These are phyloP conservation scores for Pseudovirgaria hyperparasitica DNA, from an alignment of 2,329 filamentous ascomycete genomes.

Conservation along the genomic window DNA sequence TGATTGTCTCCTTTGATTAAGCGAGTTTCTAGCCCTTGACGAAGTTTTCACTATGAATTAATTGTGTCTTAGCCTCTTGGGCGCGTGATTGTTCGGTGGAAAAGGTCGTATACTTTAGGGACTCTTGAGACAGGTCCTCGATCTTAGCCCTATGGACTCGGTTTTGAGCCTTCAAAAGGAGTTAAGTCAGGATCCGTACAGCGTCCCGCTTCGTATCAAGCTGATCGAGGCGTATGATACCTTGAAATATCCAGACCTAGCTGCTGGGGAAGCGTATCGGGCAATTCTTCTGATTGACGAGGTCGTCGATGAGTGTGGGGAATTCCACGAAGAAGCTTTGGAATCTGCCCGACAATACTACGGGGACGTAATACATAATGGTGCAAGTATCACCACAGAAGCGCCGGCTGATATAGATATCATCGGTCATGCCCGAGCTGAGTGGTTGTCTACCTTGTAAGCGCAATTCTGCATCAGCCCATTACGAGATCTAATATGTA, in stretches of 20 bases:
- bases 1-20: too few relatives aligned
- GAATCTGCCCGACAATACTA: conserved; percentile 33
- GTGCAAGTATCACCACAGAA: not conserved
- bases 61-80: too few relatives aligned
- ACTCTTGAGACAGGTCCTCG: too few relatives aligned
- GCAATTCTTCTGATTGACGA: conserved; percentile 81
- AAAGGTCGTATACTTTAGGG: too few relatives aligned
- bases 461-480: too few relatives aligned
- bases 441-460: conserved; percentile 1
- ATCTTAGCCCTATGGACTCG: too few relatives aligned
- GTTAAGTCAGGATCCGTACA: conserved; percentile 21
- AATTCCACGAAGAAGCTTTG: conserved; percentile 61
- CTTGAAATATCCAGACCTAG: conserved; percentile 80
- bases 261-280: conserved; percentile 78
- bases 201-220: conserved; percentile 34
- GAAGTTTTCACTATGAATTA: too few relatives aligned
- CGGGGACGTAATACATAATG: not conserved
- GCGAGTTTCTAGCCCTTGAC: too few relatives aligned
- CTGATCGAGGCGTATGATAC: conserved; percentile 59
- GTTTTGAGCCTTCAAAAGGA: too few relatives aligned
- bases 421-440: conserved; percentile 3
- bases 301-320: conserved; percentile 61
- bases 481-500: too few relatives aligned
- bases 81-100: too few relatives aligned
- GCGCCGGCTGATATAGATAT: not conserved